Conservation (phyloP, 2,329 filamentous ascomycete genomes). For the Immersiporthe knoxdaviesiana region DNA sequence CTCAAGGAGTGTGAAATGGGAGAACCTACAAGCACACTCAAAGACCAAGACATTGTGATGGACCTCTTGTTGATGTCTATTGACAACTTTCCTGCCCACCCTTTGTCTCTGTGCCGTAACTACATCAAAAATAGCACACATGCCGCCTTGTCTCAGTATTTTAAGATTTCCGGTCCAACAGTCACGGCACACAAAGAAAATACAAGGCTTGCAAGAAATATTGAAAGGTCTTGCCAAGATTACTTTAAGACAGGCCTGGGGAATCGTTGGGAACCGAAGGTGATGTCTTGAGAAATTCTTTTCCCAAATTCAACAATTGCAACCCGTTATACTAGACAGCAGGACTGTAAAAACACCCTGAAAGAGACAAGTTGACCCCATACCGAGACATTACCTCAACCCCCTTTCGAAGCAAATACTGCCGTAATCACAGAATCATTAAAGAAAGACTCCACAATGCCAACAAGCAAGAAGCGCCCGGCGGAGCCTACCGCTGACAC, state of each 20-base stretch:
- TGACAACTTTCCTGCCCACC: neutral
- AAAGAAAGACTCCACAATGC: neutral
- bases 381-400: neutral
- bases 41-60: neutral
- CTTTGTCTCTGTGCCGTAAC: neutral
- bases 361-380: neutral
- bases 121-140: neutral
- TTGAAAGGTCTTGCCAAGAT: neutral
- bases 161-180: neutral
- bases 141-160: neutral
- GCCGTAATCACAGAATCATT: neutral
- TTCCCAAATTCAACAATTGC: neutral
- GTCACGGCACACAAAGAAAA: neutral
- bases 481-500: neutral
- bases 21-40: too few relatives aligned
- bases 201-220: neutral
- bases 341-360: neutral
- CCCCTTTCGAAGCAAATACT: too few relatives aligned
- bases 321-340: neutral
- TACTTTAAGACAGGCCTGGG: neutral
- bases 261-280: too few relatives aligned
- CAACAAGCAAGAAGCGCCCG: conserved; percentile 14
- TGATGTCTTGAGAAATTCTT: neutral
- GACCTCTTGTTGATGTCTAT: neutral
- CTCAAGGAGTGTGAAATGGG: too few relatives aligned